phyloP scores from a whole-genome alignment of 768 basidiomycete genomes.

The Tephrocybe sp. region DNA sequence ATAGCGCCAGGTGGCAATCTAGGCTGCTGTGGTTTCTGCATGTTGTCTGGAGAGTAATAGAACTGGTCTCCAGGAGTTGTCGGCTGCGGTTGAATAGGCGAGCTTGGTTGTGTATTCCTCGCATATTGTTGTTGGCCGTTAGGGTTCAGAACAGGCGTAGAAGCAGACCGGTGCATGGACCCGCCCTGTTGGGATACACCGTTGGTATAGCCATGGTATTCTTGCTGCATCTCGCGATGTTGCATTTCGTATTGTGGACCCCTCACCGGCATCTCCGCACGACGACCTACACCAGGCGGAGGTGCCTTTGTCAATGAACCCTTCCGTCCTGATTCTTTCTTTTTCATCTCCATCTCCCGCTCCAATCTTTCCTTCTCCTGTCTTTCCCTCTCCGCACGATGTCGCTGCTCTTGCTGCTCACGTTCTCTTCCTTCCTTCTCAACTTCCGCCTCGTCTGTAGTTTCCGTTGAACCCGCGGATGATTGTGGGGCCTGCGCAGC shows the following conservation, averaged over 20 bases:
- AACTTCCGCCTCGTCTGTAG: conserved; percentile 32
- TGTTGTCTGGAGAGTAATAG: conserved; percentile 33
- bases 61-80: conserved; percentile 29
- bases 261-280: conserved; percentile 84
- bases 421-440: conserved; percentile 38
- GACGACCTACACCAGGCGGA: conserved; percentile 47
- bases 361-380: conserved; percentile 38
- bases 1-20: conserved; percentile 61
- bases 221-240: conserved; percentile 89
- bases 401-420: conserved; percentile 37
- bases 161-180: conserved; percentile 21
- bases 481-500: conserved; percentile 24
- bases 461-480: conserved; percentile 25
- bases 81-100: conserved; percentile 25
- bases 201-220: conserved; percentile 55
- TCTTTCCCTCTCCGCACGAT: conserved; percentile 39
- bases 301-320: conserved; percentile 68
- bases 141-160: conserved; percentile 19
- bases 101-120: conserved; percentile 26
- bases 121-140: conserved; percentile 28
- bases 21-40: conserved; percentile 29
- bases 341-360: conserved; percentile 53
- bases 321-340: conserved; percentile 47
- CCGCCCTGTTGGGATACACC: conserved; percentile 30
- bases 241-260: conserved; percentile 95